phyloP scores from a whole-genome alignment of 768 basidiomycete species.

The Suillus decipiens region DNA sequence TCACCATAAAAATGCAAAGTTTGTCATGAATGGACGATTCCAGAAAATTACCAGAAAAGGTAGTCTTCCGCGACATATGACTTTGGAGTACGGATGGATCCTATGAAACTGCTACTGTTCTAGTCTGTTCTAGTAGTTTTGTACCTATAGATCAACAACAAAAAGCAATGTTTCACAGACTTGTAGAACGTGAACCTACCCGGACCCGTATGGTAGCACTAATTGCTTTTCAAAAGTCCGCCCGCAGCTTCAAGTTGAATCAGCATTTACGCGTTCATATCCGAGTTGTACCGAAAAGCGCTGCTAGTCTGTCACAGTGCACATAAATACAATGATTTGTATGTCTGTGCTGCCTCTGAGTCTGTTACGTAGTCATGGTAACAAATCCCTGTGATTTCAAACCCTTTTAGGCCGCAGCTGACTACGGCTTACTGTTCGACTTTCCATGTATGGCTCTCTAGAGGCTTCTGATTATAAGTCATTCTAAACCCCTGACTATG shows the following conservation, averaged over 20 bases:
- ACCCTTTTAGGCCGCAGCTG: too few species aligned
- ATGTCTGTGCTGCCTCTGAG: too few species aligned
- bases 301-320: neutral
- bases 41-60: neutral
- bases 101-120: too few species aligned
- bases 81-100: too few species aligned
- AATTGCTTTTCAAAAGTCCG: neutral
- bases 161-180: neutral
- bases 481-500: slow-evolving; percentile 12
- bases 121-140: neutral
- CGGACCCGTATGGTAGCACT: neutral
- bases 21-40: too few species aligned
- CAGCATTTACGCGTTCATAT: neutral
- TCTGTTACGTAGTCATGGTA: too few species aligned
- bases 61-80: neutral
- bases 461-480: slow-evolving; percentile 16
- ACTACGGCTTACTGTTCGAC: neutral
- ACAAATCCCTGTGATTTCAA: too few species aligned
- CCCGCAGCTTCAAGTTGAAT: neutral
- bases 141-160: neutral
- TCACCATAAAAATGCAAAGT: neutral
- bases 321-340: too few species aligned
- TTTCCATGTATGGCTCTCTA: slow-evolving; percentile 21
- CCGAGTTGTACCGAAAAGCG: neutral
- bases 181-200: neutral